Evolutionary conservation across 192 early-diverging fungal species (phyloP).

Genomic region (Coemansia aciculifera): DNA sequence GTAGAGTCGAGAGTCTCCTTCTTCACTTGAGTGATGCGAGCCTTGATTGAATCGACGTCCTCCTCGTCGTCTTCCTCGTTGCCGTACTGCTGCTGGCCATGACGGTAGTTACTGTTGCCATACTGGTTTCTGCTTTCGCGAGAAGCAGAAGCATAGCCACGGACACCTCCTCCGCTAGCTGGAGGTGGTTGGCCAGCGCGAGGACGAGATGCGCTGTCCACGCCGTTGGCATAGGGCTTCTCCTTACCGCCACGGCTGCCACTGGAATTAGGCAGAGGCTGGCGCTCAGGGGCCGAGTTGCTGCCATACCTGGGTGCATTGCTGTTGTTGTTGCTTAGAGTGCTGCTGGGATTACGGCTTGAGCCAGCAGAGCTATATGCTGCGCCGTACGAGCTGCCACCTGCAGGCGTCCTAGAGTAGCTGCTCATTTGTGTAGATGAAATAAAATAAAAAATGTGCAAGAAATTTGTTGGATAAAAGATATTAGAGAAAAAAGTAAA

Average conservation of each 20-base stretch:
- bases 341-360: conserved; percentile 9
- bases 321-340: not conserved
- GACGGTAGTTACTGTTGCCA: conserved; percentile 18
- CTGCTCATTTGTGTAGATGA: conserved; percentile 36
- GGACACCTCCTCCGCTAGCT: conserved; percentile 19
- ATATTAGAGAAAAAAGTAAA: not conserved
- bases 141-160: conserved; percentile 33
- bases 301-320: conserved; percentile 9
- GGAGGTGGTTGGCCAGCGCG: not conserved
- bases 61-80: conserved; percentile 60
- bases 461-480: not conserved
- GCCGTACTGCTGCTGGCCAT: conserved; percentile 18
- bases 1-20: conserved; percentile 69
- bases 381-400: conserved; percentile 14
- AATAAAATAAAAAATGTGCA: not conserved
- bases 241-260: not conserved
- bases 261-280: not conserved
- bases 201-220: conserved; percentile 4
- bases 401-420: conserved; percentile 18
- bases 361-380: not conserved
- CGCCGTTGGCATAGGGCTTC: conserved; percentile 4
- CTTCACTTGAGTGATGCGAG: conserved; percentile 63
- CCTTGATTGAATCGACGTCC: conserved; percentile 61
- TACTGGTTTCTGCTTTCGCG: conserved; percentile 22
- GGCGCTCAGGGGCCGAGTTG: conserved; percentile 5